These are phyloP conservation scores for Mallotus repandus DNA, from an alignment of 441 rosid species.

Conservation along the genomic window DNA sequence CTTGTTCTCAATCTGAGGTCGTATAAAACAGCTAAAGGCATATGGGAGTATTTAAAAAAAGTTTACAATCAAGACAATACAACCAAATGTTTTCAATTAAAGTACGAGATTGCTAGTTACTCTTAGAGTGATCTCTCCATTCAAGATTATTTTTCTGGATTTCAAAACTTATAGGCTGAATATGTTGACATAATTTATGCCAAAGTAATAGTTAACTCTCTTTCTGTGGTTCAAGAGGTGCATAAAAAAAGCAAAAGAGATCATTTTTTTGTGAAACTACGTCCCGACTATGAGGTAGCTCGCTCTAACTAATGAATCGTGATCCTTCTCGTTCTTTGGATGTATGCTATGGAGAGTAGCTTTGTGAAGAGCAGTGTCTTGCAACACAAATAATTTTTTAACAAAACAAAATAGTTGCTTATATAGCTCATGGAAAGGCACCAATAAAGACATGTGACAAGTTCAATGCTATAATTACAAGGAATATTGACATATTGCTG, in stretches of 20 bases:
- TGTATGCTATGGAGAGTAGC: background rate
- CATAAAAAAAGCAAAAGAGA: background rate
- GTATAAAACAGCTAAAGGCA: background rate
- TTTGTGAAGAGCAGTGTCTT: background rate
- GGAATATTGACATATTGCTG: no score
- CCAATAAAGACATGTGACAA: no score
- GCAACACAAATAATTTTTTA: no score
- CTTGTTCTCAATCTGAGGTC: background rate
- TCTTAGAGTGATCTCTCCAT: background rate
- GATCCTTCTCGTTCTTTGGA: background rate
- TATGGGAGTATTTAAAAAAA: background rate
- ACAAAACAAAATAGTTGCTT: no score
- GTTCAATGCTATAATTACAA: no score
- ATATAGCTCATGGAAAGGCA: no score
- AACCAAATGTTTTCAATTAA: background rate
- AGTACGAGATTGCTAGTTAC: background rate
- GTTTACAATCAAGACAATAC: background rate
- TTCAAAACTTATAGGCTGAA: background rate
- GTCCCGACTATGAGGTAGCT: background rate
- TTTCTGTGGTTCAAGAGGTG: background rate
- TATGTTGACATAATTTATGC: background rate
- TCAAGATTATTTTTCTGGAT: background rate
- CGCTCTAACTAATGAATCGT: background rate
- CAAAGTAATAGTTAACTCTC: background rate
- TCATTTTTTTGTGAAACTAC: background rate